Conservation (phyloP, 768 basidiomycete genomes). For the Pleurotus eryngii region DNA sequence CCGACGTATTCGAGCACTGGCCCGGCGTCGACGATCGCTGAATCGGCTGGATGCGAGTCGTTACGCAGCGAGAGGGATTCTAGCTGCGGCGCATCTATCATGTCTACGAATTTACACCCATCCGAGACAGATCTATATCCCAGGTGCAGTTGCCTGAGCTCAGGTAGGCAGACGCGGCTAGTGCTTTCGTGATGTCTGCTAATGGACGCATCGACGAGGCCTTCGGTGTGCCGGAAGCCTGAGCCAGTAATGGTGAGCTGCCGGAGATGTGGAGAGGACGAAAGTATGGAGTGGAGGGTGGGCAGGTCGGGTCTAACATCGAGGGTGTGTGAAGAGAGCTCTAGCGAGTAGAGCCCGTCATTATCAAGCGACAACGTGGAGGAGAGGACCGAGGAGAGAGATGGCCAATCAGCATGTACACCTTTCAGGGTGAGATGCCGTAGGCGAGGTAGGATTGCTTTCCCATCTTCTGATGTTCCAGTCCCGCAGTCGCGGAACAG, state of each 20-base stretch:
- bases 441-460: constrained; percentile 38
- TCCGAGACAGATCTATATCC: constrained; percentile 39
- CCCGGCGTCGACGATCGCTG: constrained; percentile 37
- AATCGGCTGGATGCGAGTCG: constrained; percentile 36
- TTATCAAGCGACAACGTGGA: constrained; percentile 12
- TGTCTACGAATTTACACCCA: constrained; percentile 34
- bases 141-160: constrained; percentile 36
- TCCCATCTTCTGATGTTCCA: constrained; percentile 10
- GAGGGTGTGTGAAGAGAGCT: constrained; percentile 49
- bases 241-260: constrained; percentile 47
- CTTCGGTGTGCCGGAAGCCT: constrained; percentile 21
- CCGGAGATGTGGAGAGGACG: constrained; percentile 35
- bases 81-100: constrained; percentile 38
- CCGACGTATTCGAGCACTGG: constrained; percentile 35
- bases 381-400: constrained; percentile 33
- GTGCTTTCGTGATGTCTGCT: background rate
- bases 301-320: constrained; percentile 49
- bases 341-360: constrained; percentile 32
- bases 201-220: constrained; percentile 16
- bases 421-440: constrained; percentile 50
- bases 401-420: constrained; percentile 54
- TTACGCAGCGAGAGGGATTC: constrained; percentile 41
- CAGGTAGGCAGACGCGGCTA: constrained; percentile 19
- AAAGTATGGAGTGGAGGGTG: constrained; percentile 42
- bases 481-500: constrained; percentile 28